Conservation (phyloP, 495 filamentous ascomycete genomes). For the Hapsidospora chrysogenum region DNA sequence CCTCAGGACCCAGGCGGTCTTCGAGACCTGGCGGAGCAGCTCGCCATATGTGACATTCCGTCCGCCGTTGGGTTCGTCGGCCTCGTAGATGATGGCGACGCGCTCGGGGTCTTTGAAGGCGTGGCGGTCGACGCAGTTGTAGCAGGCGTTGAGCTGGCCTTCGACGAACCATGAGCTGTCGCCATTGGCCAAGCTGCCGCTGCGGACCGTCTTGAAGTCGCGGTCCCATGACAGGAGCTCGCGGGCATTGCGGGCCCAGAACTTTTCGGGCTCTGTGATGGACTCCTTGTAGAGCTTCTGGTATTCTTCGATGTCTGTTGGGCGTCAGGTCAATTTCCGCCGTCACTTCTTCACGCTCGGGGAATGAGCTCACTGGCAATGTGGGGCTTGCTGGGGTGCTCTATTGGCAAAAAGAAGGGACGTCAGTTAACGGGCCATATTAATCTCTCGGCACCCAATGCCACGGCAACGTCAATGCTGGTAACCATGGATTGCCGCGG, state of each 20-base stretch:
- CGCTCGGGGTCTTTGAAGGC: slow-evolving; percentile 82
- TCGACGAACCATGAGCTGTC: slow-evolving; percentile 93
- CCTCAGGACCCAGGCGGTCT: slow-evolving; percentile 70
- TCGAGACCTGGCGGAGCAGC: slow-evolving; percentile 83
- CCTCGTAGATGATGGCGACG: slow-evolving; percentile 96
- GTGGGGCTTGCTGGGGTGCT: slow-evolving; percentile 43
- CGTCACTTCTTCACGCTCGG: not conserved
- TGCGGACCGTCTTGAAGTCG: slow-evolving; percentile 83
- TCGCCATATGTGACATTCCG: slow-evolving; percentile 86
- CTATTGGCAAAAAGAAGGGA: slow-evolving; percentile 12
- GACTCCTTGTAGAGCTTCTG: slow-evolving; percentile 90
- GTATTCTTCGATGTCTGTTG: slow-evolving; percentile 61
- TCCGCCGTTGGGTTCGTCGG: slow-evolving; percentile 77
- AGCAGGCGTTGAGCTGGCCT: slow-evolving; percentile 84
- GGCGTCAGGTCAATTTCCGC: slow-evolving; percentile 5
- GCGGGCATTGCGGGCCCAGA: slow-evolving; percentile 75
- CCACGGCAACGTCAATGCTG: too few species aligned
- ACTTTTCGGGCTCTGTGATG: slow-evolving; percentile 75
- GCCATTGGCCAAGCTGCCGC: slow-evolving; percentile 60
- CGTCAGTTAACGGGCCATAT: too few species aligned
- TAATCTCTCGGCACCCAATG: too few species aligned
- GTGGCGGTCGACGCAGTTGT: slow-evolving; percentile 95
- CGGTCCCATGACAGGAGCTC: slow-evolving; percentile 81
- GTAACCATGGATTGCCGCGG: too few species aligned
- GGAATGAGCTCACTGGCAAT: slow-evolving; percentile 25